Percentiles rank a stretch among this genome's conserved stretches.
Evolutionary conservation across 208 protist genomes (phyloP).

Genomic region (Phytomonas serpens): DNA sequence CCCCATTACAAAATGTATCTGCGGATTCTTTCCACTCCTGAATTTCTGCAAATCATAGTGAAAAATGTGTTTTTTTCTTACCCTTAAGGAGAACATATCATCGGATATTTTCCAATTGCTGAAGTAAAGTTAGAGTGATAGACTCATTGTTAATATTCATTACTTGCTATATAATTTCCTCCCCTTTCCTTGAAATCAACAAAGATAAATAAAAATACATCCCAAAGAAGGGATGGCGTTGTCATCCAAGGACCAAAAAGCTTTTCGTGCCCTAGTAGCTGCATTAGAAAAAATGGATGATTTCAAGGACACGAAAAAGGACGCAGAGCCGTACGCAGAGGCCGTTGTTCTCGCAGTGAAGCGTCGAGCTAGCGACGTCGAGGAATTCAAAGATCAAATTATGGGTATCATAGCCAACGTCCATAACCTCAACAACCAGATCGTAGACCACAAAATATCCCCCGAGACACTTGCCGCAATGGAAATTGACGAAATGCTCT

Average conservation of each 20-base stretch:
- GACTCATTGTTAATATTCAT: neutral
- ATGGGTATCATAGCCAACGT: conserved; percentile 74
- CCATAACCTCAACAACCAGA: conserved; percentile 52
- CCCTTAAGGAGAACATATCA: neutral
- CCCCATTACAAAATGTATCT: neutral
- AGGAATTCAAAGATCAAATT: conserved; percentile 65
- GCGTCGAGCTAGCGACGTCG: conserved; percentile 22
- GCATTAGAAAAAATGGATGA: conserved; percentile 41
- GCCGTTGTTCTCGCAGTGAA: conserved; percentile 33
- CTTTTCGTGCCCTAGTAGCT: conserved; percentile 27
- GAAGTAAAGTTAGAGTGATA: conserved; percentile 3
- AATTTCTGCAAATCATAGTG: neutral
- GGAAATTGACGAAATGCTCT: conserved; percentile 68
- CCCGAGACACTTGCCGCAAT: conserved; percentile 48
- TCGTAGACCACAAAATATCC: conserved; percentile 22
- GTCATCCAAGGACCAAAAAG: conserved; percentile 15
- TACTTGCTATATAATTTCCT: conserved; percentile 5
- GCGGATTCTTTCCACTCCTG: neutral
- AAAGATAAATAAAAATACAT: conserved; percentile 9
- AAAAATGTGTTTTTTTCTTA: neutral
- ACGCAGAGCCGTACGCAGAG: conserved; percentile 31
- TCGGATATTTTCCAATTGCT: neutral
- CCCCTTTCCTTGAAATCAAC: neutral
- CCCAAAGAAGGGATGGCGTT: neutral
- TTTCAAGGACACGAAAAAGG: conserved; percentile 33